A percentile compares a stretch with the other conserved stretches of the same genome.
phyloP scores from a whole-genome alignment of 176 grass and related monocot species.

The Zea mays region DNA sequence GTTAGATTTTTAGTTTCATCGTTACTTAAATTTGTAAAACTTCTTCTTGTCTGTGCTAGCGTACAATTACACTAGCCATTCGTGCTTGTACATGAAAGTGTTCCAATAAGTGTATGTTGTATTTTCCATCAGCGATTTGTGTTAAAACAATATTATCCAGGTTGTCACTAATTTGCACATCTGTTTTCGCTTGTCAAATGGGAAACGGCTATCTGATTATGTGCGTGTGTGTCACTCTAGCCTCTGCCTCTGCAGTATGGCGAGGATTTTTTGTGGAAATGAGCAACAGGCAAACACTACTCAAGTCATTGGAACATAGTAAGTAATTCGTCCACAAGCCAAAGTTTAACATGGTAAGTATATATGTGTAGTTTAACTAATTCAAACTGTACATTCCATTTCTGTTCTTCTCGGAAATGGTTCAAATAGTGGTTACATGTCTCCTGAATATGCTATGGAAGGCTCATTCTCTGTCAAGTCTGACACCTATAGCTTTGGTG shows the following conservation, averaged over 20 bases:
- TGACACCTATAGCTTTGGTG: slow-evolving; percentile 60
- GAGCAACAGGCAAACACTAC: slow-evolving; percentile 37
- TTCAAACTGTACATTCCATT: slow-evolving; percentile 20
- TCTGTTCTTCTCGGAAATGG: neutral
- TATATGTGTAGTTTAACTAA: neutral
- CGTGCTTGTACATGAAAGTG: neutral
- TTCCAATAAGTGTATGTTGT: neutral
- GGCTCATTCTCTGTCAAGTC: slow-evolving; percentile 55
- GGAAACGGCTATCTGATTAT: slow-evolving; percentile 13
- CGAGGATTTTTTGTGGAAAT: slow-evolving; percentile 45
- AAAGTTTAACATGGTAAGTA: neutral
- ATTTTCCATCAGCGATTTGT: neutral
- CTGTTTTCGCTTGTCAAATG: neutral
- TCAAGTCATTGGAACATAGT: slow-evolving; percentile 50
- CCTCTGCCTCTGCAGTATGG: neutral
- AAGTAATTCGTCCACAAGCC: slow-evolving; percentile 21
- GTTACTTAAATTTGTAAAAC: neutral
- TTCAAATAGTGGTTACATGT: slow-evolving; percentile 56
- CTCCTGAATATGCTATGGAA: slow-evolving; percentile 57
- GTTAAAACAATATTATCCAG: neutral
- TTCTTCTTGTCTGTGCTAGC: neutral
- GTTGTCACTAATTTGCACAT: neutral
- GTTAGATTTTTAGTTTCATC: neutral
- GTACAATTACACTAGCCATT: neutral
- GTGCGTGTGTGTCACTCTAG: neutral